Percentiles rank a stretch among this genome's conserved stretches.
Conservation (phyloP, 441 rosid species). For the Hypseocharis bilobata region DNA sequence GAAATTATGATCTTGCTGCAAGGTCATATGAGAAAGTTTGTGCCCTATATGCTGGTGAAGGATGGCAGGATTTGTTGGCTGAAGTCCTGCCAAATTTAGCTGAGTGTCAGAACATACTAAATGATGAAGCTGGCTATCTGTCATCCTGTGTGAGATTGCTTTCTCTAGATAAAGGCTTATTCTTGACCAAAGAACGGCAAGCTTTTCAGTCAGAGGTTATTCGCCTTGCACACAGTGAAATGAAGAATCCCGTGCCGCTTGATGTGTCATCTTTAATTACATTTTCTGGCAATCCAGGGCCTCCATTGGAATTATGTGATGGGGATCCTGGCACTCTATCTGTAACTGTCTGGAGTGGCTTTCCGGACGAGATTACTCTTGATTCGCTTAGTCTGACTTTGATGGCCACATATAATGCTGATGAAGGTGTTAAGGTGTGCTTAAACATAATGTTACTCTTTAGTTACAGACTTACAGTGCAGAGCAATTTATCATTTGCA, state of each 20-base stretch:
- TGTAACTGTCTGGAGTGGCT: conserved; percentile 92
- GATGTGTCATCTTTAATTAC: conserved; percentile 91
- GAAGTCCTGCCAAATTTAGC: conserved; percentile 90
- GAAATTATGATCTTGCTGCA: conserved; percentile 88
- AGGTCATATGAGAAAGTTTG: conserved; percentile 95
- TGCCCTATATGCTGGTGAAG: conserved; percentile 90
- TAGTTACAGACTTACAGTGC: background rate
- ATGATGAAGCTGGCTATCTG: conserved; percentile 92
- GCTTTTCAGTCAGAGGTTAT: conserved; percentile 88
- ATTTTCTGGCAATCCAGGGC: conserved; percentile 86
- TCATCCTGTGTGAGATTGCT: conserved; percentile 88
- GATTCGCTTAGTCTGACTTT: conserved; percentile 83
- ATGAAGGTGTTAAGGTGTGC: conserved; percentile 82
- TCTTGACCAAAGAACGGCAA: conserved; percentile 75
- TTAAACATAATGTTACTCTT: conserved; percentile 12
- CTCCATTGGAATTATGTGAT: conserved; percentile 81
- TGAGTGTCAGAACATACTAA: conserved; percentile 83
- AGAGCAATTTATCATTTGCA: background rate
- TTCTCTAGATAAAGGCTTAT: conserved; percentile 76
- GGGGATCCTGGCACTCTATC: conserved; percentile 89
- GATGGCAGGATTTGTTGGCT: conserved; percentile 95
- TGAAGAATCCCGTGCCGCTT: conserved; percentile 84
- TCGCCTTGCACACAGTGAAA: conserved; percentile 85
- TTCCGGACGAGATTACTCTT: conserved; percentile 92
- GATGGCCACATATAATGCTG: conserved; percentile 76